Base-by-base conservation (phyloP, 2,329 filamentous ascomycete species). In the Penicillium sp. region DNA sequence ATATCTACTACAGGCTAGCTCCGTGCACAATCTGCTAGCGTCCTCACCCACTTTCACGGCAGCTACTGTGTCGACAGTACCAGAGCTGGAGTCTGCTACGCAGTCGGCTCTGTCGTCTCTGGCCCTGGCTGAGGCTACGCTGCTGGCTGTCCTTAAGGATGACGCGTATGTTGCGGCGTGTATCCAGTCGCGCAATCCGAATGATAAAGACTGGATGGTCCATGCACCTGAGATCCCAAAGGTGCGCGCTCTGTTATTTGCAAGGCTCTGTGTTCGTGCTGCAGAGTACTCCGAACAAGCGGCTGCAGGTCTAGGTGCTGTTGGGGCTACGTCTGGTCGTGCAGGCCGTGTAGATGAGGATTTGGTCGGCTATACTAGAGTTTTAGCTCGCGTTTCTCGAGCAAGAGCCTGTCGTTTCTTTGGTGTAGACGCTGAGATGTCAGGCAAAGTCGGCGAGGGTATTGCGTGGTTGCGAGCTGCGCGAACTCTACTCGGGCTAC, bases 121-220 rank as follows among this genome's bases (percentile, higher is more conserved):
- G 3, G 86, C 90, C 0, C 80, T 94, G 31, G 91, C 92, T 2
- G 93, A 97, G 74, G 92, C 92, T 0, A 97, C 92, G 0, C 81
- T 97, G 1, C 83, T 97, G 1, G 91, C 91, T 0, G 91, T 97
- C 0, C 73, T 96, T 47, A 97, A 97, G 66, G 93, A 97, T 69
- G 94, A 99, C 67, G 91, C 93, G 0, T 97, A 97, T 68, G 88
- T 93, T 1, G 86, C 88, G 1, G 84, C 87, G 7, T 88, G 96
- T 2, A 86, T 91, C 0, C 90, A 96, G 66, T 85, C 88, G 54
- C 83, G 92, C 45, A 95, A 96, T 69, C 84, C 87, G 50, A 86
- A 88, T 63, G 91, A 92, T 72, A 91, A 84, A 58, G 93, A 97
- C 63, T 99, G 93, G 93, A 97, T 97, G 91, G 95, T 94, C 73